Percentiles rank a stretch among this genome's conserved stretches.
These are phyloP conservation scores for Polyplosphaeria fusca DNA, from an alignment of 495 filamentous ascomycete genomes.

Conservation along the genomic window DNA sequence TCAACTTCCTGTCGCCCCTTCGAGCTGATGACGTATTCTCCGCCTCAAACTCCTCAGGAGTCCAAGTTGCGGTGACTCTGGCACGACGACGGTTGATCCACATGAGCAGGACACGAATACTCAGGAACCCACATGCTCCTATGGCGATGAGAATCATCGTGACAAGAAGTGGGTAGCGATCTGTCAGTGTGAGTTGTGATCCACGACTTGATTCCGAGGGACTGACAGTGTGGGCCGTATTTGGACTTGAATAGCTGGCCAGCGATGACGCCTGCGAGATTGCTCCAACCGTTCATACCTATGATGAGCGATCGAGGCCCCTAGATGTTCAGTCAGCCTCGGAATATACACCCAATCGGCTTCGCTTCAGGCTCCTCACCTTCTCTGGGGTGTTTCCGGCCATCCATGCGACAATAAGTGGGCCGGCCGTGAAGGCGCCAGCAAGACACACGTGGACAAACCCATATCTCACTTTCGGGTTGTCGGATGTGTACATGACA, in stretches of 20 bases:
- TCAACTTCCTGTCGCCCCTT: constrained; percentile 8
- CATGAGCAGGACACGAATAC: constrained; percentile 1
- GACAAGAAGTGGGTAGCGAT: constrained; percentile 11
- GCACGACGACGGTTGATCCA: constrained; percentile 3
- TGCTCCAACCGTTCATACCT: constrained; percentile 23
- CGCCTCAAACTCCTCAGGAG: background rate
- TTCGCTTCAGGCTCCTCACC: background rate
- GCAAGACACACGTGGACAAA: constrained; percentile 15
- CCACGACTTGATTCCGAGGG: background rate
- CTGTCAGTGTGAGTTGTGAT: background rate
- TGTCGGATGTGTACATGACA: constrained; percentile 1
- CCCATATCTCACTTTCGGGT: constrained; percentile 12
- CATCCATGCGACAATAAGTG: constrained; percentile 21
- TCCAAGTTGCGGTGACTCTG: background rate
- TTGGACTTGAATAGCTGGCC: constrained; percentile 25
- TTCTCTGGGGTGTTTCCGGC: constrained; percentile 23
- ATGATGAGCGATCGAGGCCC: constrained; percentile 12
- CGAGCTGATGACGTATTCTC: background rate
- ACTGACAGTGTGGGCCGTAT: constrained; percentile 9
- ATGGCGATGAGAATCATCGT: constrained; percentile 22
- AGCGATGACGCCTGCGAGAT: constrained; percentile 25
- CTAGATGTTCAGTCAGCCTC: constrained; percentile 5
- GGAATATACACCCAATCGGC: too few species aligned
- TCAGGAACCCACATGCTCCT: background rate
- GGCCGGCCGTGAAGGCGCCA: constrained; percentile 17